Evolutionary conservation across 2,329 filamentous ascomycete genomes (phyloP), one percentile per base, ranked within the genome.

Genomic region (Teratosphaeria gauchensis): DNA sequence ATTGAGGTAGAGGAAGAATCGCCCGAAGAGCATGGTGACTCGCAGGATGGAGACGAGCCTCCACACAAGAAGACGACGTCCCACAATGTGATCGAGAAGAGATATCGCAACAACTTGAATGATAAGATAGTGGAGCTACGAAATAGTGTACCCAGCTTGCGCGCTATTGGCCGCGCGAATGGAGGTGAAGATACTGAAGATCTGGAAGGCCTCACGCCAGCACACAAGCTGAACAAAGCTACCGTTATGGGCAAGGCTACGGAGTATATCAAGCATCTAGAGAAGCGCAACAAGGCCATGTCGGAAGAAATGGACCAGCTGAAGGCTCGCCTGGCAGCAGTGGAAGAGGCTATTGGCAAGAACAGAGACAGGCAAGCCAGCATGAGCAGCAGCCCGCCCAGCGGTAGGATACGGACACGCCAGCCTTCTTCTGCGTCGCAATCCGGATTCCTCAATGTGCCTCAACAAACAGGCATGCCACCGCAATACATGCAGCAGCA

Each of bases 81-180:
- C 1, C 92, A 97, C 75, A 97, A 96, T 74, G 94, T 97, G 82
- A 96, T 97, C 63, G 92, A 97, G 76, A 97, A 96, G 80, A 81
- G 92, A 64, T 97, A 97, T 74, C 86, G 92, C 67, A 96, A 90
- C 57, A 97, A 97, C 69, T 80, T 97, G 59, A 97, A 97, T 70
- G 92, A 96, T 71, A 97, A 97, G 77, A 97, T 97, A 67, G 88
- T 91, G 53, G 91, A 92, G 59, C 78, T 97, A 62, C 83, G 92
- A 66, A 91, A 96, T 72, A 95, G 90, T 69, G 91, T 97, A 14
- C 92, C 92, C 1, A 95, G 89, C 72, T 78, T 97, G 59, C 85
- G 92, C 54, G 89, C 91, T 66, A 90, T 92, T 83, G 85, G 85
- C 79, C 85, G 75, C 12, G 69, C 71, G 6, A 66, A 65, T 6